Evolutionary conservation across 805 yeast species (phyloP), one percentile per base, ranked within the genome.

Genomic region (Brettanomyces custersianus): DNA sequence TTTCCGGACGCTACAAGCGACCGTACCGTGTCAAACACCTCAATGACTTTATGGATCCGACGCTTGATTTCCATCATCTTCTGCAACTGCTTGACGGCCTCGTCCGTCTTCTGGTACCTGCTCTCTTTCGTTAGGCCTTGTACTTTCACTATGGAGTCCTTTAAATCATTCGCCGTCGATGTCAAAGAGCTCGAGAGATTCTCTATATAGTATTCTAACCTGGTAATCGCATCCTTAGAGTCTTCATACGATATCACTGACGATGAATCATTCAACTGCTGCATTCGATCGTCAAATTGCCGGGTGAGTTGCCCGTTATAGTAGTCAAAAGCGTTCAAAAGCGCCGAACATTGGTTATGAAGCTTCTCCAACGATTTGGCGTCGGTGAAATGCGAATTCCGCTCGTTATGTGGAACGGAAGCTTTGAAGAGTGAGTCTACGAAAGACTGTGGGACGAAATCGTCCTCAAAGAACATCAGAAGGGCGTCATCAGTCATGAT

Each of bases 401-500:
- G 43, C 35, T 44, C 44, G 18, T 37, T 39, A 34, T 47, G 28
- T 19, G 40, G 36, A 15, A 35, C 40, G 17, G 27, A 35, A 6
- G 39, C 27, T 28, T 41, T 41, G 31, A 75, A 66, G 12, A 80
- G 56, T 3, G 81, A 77, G 50, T 81, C 84, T 15, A 81, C 66
- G 46, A 71, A 81, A 28, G 72, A 73, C 37, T 73, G 70, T 1
- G 86, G 81, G 13, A 70, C 73, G 49, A 80, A 80, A 19, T 70
- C 73, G 16, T 68, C 72, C 42, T 80, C 84, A 41, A 78, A 76
- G 60, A 81, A 81, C 76, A 80, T 79, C 10, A 74, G 58, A 3
- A 80, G 54, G 27, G 31, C 32, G 16, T 31, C 27, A 18, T 35
- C 24, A 9, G 20, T n/a, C n/a, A n/a, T n/a, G 31, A 15, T 5